Base-by-base conservation (phyloP, 1,284 basidiomycete genomes). In the Cerioporus squamosus region DNA sequence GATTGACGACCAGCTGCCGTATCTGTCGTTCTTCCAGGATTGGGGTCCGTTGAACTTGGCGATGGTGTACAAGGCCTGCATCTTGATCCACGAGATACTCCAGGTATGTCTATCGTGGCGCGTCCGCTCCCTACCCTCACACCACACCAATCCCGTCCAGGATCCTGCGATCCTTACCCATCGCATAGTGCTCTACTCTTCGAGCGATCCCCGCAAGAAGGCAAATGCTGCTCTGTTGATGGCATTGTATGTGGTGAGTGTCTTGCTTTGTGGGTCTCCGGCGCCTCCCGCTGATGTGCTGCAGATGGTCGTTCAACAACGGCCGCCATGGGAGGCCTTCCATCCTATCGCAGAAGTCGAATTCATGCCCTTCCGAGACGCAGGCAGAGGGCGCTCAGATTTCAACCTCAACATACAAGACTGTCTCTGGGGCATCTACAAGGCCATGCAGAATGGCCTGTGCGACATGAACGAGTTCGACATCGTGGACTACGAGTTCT, bases 311-410 rank as follows among this genome's bases (percentile, higher is more conserved):
- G 94, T 98, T 6, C 89, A 93, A 72, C 85, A 94, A 62, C 88
- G 90, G 58, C 84, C 90, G n/a, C 96, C 97, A 23, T 97, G 94
- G 86, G 94, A 97, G 74, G 95, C 95, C 2, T 96, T 97, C 72
- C 87, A 93, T 68, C 95, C 96, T 5, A 89, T 97, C 53, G 92
- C 94, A 39, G 89, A 94, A 69, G 72, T 96, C 44, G 94, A 97
- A 74, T 92, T 97, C 70, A 90, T 94, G 84, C 93, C 95, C 5
- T 99, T 98, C 74, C 85, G 97, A 60, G 97, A 99, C 68, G 97
- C 97, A 12, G 97, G 97, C 5, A 88, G 94, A 56, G 95, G 95
- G 0, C 85, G 89, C 5, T 93, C 94, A 18, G 96, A 98, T 74
- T 98, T 95, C 77, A 92, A 92, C 68, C 84, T 99, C 57, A 93